phyloP scores from a whole-genome alignment of 2,329 filamentous ascomycete genomes.

The Ophiostoma sp. region DNA sequence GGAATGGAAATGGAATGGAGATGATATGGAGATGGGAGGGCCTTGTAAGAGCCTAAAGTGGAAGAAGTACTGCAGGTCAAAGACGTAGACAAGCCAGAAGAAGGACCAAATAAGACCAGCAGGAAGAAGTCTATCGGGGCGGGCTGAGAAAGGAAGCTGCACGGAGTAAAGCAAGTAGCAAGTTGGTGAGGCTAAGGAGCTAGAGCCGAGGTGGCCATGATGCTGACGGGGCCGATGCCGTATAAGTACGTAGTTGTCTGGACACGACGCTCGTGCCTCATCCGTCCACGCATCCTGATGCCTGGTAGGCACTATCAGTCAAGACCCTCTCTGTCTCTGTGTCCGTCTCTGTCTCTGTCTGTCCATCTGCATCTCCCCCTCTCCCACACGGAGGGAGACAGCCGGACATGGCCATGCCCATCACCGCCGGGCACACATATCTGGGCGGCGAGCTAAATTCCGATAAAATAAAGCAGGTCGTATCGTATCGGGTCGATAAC shows the following conservation, averaged over 20 bases:
- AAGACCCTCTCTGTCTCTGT: too few relatives aligned
- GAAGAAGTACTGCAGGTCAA: conserved; percentile 8
- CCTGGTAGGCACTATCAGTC: neutral
- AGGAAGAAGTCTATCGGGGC: neutral
- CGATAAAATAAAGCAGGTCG: neutral
- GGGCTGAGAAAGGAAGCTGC: neutral
- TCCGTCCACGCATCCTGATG: neutral
- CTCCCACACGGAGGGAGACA: neutral
- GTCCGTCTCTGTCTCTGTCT: too few relatives aligned
- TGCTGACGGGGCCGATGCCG: neutral
- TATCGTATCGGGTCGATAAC: neutral
- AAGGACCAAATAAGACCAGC: neutral
- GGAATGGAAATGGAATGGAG: conserved; percentile 10
- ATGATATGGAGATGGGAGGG: neutral
- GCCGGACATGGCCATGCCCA: conserved; percentile 2
- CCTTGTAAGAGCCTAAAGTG: neutral
- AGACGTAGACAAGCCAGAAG: neutral
- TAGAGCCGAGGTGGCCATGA: neutral
- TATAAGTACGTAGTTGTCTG: conserved; percentile 3
- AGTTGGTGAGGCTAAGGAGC: conserved; percentile 11
- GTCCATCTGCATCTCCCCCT: too few relatives aligned
- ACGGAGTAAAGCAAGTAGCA: neutral
- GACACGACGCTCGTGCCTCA: neutral
- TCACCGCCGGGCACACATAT: neutral
- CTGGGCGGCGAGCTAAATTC: neutral